Evolutionary conservation across 2,329 filamentous ascomycete species (phyloP).

Genomic region (Claviceps sorghi): DNA sequence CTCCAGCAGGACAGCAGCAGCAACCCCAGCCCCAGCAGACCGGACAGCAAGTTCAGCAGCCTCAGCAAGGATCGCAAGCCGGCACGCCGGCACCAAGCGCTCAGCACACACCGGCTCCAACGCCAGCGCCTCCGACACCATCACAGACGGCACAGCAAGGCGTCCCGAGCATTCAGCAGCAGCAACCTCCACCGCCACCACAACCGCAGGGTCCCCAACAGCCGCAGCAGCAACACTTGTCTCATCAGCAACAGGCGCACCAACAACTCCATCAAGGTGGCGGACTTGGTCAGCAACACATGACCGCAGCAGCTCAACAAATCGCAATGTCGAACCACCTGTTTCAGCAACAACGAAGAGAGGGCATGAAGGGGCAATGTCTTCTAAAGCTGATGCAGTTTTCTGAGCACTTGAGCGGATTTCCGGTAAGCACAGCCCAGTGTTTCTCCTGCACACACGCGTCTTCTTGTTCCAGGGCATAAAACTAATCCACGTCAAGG

Average conservation of each 20-base stretch:
- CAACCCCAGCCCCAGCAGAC: slow-evolving; percentile 29
- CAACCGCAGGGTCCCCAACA: slow-evolving; percentile 1
- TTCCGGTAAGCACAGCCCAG: slow-evolving; percentile 26
- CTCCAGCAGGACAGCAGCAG: slow-evolving; percentile 22
- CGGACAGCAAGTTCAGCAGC: slow-evolving; percentile 30
- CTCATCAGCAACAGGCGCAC: slow-evolving; percentile 3
- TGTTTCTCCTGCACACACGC: background rate
- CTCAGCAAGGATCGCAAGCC: slow-evolving; percentile 9
- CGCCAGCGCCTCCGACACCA: slow-evolving; percentile 20
- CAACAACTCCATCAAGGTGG: slow-evolving; percentile 12
- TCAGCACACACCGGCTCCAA: slow-evolving; percentile 28
- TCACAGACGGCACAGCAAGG: slow-evolving; percentile 5
- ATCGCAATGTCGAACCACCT: slow-evolving; percentile 19
- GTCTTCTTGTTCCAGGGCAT: background rate
- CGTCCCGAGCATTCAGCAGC: slow-evolving; percentile 20
- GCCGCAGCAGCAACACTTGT: background rate
- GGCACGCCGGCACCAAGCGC: slow-evolving; percentile 6
- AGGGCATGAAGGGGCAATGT: slow-evolving; percentile 40
- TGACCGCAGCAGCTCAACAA: slow-evolving; percentile 21
- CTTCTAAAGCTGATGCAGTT: slow-evolving; percentile 48
- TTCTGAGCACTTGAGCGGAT: slow-evolving; percentile 46
- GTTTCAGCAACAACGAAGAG: slow-evolving; percentile 34
- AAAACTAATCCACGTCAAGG: slow-evolving; percentile 21
- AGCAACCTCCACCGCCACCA: slow-evolving; percentile 18
- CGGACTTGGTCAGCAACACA: slow-evolving; percentile 13